Evolutionary conservation across 1,139 yeast genomes (phyloP), one percentile per base, ranked within the genome.

Genomic region (Blastobotrys petasosporus): DNA sequence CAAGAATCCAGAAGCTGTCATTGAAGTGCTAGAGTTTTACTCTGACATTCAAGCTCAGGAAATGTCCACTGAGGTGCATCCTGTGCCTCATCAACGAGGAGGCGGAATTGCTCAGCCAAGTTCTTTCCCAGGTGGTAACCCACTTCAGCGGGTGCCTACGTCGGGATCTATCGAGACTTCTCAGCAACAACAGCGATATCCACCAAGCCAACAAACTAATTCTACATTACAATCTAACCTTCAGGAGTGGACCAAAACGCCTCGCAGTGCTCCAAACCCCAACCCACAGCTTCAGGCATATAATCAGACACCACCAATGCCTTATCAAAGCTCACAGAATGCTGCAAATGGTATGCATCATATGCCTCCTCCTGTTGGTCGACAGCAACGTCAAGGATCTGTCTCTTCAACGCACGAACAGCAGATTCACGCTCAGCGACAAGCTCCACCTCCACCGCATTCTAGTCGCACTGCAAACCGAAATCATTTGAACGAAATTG

Each of bases 11-110:
- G 72, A 70, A 50, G 75, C 75, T 9, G 76, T 71, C 36, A 88
- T 92, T 54, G 97, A 92, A 61, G 98, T 90, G 1, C 77, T 94
- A 61, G 95, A 87, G 57, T 92, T 94, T 62, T 87, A 86, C 62
- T 47, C 55, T 39, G 57, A 55, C 34, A 52, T 52, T 25, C 51
- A 48, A 28, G 37, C 41, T 2, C 31, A 45, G 25, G 44, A 45
- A 32, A 40, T 37, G 23, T 20, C 28, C 17, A 29, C 33, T 12
- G 38, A 31, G 10, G 20, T 32, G 11, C 43, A 40, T n/a, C 37
- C 28, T 20, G 31, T n/a, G 17, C 42, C 42, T 11, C 35, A 30
- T 35, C 31, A 31, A 35, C 20, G 15, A 25, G 23, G 28, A 23
- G 17, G 13, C 10, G 16, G 13, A 32, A 32, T 32, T 3, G 10